phyloP scores from a whole-genome alignment of 2,329 filamentous ascomycete genomes.

The Colletotrichum gloeosporioides region DNA sequence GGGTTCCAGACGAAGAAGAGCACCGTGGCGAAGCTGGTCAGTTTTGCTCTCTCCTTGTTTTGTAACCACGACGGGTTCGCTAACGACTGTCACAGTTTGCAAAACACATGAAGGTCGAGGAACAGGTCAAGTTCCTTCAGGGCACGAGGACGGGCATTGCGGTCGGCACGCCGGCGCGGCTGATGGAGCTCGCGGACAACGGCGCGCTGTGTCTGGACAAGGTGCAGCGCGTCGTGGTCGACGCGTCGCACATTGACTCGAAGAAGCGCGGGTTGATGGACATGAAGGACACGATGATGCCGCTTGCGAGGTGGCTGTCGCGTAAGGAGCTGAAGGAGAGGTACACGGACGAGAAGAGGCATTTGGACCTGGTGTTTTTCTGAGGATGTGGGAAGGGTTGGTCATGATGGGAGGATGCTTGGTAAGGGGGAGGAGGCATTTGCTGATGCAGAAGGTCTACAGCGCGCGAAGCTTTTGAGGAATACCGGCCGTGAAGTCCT shows the following conservation, averaged over 20 bases:
- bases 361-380: slow-evolving; percentile 70
- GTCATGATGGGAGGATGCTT: background rate
- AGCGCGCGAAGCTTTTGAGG: background rate
- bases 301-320: slow-evolving; percentile 77
- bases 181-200: slow-evolving; percentile 83
- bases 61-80: background rate
- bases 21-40: slow-evolving; percentile 79
- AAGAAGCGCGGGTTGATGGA: slow-evolving; percentile 95
- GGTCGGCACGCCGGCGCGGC: slow-evolving; percentile 84
- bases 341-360: slow-evolving; percentile 65
- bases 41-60: slow-evolving; percentile 14
- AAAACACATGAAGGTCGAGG: slow-evolving; percentile 95
- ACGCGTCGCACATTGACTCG: slow-evolving; percentile 90
- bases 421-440: background rate
- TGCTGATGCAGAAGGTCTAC: background rate
- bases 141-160: slow-evolving; percentile 78
- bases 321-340: slow-evolving; percentile 73
- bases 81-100: slow-evolving; percentile 66
- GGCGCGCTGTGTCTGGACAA: slow-evolving; percentile 74
- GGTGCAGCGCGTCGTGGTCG: slow-evolving; percentile 82
- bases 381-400: slow-evolving; percentile 32
- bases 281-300: slow-evolving; percentile 91
- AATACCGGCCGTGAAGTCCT: background rate
- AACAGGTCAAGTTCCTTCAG: slow-evolving; percentile 79
- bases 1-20: slow-evolving; percentile 81